Evolutionary conservation across 345 rosid genomes (phyloP), one percentile per base, ranked within the genome.

Genomic region (Arabis hirsuta): DNA sequence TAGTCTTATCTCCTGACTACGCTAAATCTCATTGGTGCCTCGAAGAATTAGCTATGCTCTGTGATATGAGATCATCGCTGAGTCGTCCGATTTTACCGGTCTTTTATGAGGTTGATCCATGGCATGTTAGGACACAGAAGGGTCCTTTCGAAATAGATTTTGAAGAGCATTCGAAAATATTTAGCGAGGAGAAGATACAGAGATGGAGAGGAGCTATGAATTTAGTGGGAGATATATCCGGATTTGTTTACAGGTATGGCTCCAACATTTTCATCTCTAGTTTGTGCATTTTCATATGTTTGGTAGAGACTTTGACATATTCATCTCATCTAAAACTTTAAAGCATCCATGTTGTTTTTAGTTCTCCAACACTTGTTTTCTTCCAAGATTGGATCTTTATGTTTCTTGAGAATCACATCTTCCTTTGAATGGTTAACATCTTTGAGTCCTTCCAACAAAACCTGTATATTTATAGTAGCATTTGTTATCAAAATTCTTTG

Each of bases 1-100:
- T 80, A 1, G 34, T 87, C 62, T 54, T 87, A 42, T 84, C 91
- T 0, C 46, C 32, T 14, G 61, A 41, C 7, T 84, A 87, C 29
- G 87, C 81, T 7, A 12, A 71, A 26, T 87, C 86, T n/a, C 78
- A 65, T 7, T 53, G 68, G 84, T 82, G 89, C 44, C 85, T 86
- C 0, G 85, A 84, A 43, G 86, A 87, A 73, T 69, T 87, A 36
- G 82, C 84, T 4, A 78, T 45, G 78, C 62, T 86, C 19, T 72
- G 78, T 27, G 82, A 82, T 71, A 20, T 78, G 9, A 56, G 58
- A 19, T 1, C 65, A 8, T 36, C 59, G 0, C 2, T 75, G 1
- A 44, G 70, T 36, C 79, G 80, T 12, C 51, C 64, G 55, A 54
- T 84, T 16, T 57, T 87, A 12, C 91, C 87, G 1, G 78, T 87